A percentile compares a stretch with the other conserved stretches of the same genome.
These are phyloP conservation scores for Helianthus tuberosus DNA, from an alignment of 129 eudicot genomes.

Conservation along the genomic window DNA sequence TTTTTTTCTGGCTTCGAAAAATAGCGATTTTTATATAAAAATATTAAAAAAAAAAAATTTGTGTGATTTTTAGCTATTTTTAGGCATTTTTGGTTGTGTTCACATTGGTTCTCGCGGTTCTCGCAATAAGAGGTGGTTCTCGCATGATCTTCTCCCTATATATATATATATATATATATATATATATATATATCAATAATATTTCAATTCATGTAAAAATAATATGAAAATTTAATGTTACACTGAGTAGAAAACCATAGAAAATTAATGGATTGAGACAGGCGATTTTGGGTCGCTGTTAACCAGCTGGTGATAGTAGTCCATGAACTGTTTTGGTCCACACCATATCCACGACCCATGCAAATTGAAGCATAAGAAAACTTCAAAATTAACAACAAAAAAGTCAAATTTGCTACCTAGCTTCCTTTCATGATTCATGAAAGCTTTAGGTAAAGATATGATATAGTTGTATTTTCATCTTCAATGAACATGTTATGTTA, in stretches of 20 bases:
- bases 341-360: slow-evolving; percentile 21
- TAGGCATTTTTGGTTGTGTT: no score
- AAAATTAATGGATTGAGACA: slow-evolving; percentile 23
- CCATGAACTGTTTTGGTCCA: slow-evolving; percentile 40
- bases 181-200: no score
- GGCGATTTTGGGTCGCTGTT: slow-evolving; percentile 33
- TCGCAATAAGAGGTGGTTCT: no score
- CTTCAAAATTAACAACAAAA: background rate
- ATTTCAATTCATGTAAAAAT: background rate
- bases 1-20: no score
- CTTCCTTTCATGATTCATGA: background rate
- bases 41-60: no score
- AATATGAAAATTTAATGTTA: background rate
- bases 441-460: slow-evolving; percentile 9
- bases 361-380: slow-evolving; percentile 8
- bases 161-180: no score
- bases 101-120: no score
- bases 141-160: no score
- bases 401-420: slow-evolving; percentile 19
- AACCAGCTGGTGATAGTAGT: slow-evolving; percentile 36
- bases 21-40: no score
- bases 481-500: background rate
- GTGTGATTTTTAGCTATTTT: no score
- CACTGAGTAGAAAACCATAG: slow-evolving; percentile 8
- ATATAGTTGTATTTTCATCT: slow-evolving; percentile 1